Base-by-base conservation (phyloP, 148 eudicot genomes). In the Nepenthes gracilis region DNA sequence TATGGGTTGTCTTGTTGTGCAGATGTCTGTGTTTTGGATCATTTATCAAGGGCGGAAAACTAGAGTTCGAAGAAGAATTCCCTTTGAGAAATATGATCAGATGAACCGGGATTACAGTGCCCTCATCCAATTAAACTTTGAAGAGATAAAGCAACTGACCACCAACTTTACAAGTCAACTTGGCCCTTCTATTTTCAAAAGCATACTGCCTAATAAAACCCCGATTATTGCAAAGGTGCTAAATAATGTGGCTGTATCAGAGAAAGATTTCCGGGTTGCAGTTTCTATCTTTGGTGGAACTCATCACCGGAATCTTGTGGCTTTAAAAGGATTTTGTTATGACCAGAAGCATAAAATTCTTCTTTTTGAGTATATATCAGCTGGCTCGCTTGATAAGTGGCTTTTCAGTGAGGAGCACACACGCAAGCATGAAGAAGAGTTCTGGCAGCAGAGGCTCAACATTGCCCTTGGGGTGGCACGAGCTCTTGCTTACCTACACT, bases 381-480 rank as follows among this genome's bases (percentile, higher is more conserved):
- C 71, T 58, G 80, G 80, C 10, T 83, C 84, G 11, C 61, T 77
- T 15, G 80, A 75, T 51, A 77, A 65, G 66, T 83, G 84, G 82
- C 67, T 83, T 43, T 68, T 72, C 58, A 57, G 64, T 33, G 38
- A 47, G 9, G 8, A 3, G 4, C 45, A 40, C 6, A 62, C 57
- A 12, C 64, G 43, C 65, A 67, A 73, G 37, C 50, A 33, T 43
- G 66, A 61, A 12, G 71, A 69, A 49, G 61, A 48, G 36, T 52
- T 43, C 12, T 80, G 78, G 81, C 74, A 65, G 47, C 60, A 67
- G 34, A 75, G 78, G 65, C 58, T 80, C 34, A 77, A 80, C 54
- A 80, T 83, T 59, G 81, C 75, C 23, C 62, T 83, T 66, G 85
- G 85, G 32, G 76, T 80, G 53, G 83, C 84, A 38, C 77, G 81